Evolutionary conservation across 257 asterid genomes (phyloP).

Genomic region (Handroanthus guayacan): DNA sequence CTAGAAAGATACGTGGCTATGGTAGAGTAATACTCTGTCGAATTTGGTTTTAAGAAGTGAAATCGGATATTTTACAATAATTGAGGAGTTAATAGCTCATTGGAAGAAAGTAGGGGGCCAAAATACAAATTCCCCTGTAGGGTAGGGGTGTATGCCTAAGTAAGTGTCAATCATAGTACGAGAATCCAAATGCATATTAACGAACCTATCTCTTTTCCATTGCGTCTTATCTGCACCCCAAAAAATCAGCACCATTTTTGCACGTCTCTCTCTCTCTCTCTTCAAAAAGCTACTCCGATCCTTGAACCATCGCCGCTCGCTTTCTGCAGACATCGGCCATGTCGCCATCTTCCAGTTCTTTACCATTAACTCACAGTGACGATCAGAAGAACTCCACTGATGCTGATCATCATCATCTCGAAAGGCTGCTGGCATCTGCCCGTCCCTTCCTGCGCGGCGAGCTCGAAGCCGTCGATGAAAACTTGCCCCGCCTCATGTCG

Average conservation of each 20-base stretch:
- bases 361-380: background rate
- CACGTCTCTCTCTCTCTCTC: background rate
- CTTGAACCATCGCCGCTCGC: background rate
- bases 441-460: conserved; percentile 87
- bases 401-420: conserved; percentile 24
- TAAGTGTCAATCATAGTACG: too few relatives aligned
- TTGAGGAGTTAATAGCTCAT: too few relatives aligned
- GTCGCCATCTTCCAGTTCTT: conserved; percentile 45
- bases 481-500: conserved; percentile 68
- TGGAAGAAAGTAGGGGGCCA: too few relatives aligned
- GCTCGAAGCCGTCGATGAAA: conserved; percentile 55
- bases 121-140: too few relatives aligned
- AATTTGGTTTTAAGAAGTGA: too few relatives aligned
- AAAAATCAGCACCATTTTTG: background rate
- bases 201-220: too few relatives aligned
- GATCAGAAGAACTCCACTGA: background rate
- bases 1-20: too few relatives aligned
- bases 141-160: too few relatives aligned
- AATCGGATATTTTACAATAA: too few relatives aligned
- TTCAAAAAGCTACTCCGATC: background rate
- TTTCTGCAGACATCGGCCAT: background rate
- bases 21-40: too few relatives aligned
- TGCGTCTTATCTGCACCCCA: too few relatives aligned
- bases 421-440: conserved; percentile 55
- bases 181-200: too few relatives aligned